Evolutionary conservation across 805 yeast species (phyloP).

Genomic region (Cyberlindnera americana): DNA sequence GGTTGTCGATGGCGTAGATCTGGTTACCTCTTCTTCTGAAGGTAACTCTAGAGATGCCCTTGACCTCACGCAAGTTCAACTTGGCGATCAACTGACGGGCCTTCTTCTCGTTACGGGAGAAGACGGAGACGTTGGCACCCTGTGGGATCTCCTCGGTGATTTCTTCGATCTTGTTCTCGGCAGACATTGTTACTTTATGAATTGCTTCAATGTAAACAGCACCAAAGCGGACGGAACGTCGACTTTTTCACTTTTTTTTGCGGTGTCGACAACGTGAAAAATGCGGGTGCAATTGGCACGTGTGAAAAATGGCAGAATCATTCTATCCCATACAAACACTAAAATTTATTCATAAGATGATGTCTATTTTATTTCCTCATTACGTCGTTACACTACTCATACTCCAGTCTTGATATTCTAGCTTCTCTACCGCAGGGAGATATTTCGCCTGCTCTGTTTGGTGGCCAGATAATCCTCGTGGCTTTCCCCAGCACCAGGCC

Average conservation of each 20-base stretch:
- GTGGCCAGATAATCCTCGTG: slow-evolving; percentile 66
- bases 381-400: slow-evolving; percentile 1
- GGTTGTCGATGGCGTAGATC: slow-evolving; percentile 85
- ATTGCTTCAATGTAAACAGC: neutral
- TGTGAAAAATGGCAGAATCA: slow-evolving; percentile 6
- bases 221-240: neutral
- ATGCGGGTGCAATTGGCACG: too few relatives aligned
- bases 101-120: slow-evolving; percentile 91
- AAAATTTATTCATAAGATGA: too few relatives aligned
- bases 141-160: slow-evolving; percentile 49
- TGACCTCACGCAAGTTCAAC: slow-evolving; percentile 84
- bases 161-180: slow-evolving; percentile 15
- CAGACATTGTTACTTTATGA: slow-evolving; percentile 8
- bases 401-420: slow-evolving; percentile 26
- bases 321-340: neutral
- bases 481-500: slow-evolving; percentile 82
- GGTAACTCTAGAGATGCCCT: slow-evolving; percentile 93
- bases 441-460: slow-evolving; percentile 47
- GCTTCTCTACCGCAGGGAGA: slow-evolving; percentile 53
- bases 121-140: slow-evolving; percentile 77
- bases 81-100: slow-evolving; percentile 88
- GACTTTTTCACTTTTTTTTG: slow-evolving; percentile 19
- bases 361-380: too few relatives aligned
- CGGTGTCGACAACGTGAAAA: too few relatives aligned
- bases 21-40: slow-evolving; percentile 91